These are phyloP conservation scores for Blastomyces parvus DNA, from an alignment of 2,329 filamentous ascomycete genomes.

Conservation along the genomic window DNA sequence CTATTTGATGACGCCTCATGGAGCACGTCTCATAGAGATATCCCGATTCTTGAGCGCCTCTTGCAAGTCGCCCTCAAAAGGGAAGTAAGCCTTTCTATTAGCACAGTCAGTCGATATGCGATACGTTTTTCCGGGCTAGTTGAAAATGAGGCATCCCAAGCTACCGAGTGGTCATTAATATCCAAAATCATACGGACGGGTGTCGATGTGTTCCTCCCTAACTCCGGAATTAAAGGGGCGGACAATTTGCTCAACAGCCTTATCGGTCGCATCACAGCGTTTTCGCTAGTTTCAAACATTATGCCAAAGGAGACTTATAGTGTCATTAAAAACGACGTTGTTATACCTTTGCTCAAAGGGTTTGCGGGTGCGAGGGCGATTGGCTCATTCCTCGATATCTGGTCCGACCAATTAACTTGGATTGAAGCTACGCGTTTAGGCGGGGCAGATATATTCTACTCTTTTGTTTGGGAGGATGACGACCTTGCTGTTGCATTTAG, in stretches of 20 bases:
- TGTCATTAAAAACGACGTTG: slow-evolving; percentile 30
- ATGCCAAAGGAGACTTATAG: slow-evolving; percentile 21
- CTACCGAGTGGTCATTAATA: slow-evolving; percentile 34
- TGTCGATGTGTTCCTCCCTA: slow-evolving; percentile 37
- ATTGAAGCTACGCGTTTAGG: slow-evolving; percentile 27
- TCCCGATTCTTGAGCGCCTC: slow-evolving; percentile 29
- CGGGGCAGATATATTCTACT: slow-evolving; percentile 18
- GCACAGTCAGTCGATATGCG: slow-evolving; percentile 34
- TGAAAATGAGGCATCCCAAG: slow-evolving; percentile 20
- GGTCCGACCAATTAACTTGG: slow-evolving; percentile 32
- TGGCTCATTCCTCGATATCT: slow-evolving; percentile 31
- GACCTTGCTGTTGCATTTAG: slow-evolving; percentile 32
- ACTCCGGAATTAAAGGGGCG: slow-evolving; percentile 33
- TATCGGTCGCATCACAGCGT: slow-evolving; percentile 26
- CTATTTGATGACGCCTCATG: slow-evolving; percentile 21
- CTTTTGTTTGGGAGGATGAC: slow-evolving; percentile 40
- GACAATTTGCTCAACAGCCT: slow-evolving; percentile 29
- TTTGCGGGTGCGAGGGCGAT: slow-evolving; percentile 35
- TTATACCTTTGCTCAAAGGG: slow-evolving; percentile 33
- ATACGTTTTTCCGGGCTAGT: slow-evolving; percentile 32
- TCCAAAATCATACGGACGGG: slow-evolving; percentile 35
- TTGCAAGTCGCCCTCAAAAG: slow-evolving; percentile 32
- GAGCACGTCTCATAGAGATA: slow-evolving; percentile 13
- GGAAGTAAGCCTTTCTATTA: slow-evolving; percentile 32
- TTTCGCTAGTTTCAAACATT: slow-evolving; percentile 23